phyloP scores from a whole-genome alignment of 371 early-diverging fungal species.

The Syncephalastrum sp. region DNA sequence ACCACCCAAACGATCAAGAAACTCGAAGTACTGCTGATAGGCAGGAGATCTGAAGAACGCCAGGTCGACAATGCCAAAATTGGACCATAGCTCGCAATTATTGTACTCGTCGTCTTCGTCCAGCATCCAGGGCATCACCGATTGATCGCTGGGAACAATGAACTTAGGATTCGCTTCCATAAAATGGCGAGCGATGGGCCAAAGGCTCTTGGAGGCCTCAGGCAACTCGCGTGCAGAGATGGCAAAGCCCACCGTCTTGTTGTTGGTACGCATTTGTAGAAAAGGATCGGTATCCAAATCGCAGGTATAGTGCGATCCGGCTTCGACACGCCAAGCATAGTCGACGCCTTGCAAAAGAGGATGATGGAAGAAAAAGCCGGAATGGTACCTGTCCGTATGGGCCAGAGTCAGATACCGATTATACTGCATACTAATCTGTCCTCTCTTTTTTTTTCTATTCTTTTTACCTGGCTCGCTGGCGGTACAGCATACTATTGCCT shows the following conservation, averaged over 20 bases:
- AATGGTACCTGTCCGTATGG: conserved; percentile 59
- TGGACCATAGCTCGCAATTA: conserved; percentile 80
- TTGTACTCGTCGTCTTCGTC: conserved; percentile 40
- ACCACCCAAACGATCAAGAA: conserved; percentile 81
- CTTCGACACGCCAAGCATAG: conserved; percentile 97
- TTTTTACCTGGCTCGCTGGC: conserved; percentile 19
- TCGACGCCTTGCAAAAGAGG: conserved; percentile 75
- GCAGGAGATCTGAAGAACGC: conserved; percentile 70
- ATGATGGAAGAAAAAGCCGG: conserved; percentile 88
- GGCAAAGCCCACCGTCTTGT: conserved; percentile 76
- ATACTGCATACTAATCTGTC: no score
- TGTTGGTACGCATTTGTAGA: conserved; percentile 69
- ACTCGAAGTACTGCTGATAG: conserved; percentile 78
- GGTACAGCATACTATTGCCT: conserved; percentile 21
- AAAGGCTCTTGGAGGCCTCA: conserved; percentile 80
- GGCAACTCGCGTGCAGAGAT: conserved; percentile 76
- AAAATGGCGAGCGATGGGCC: conserved; percentile 66
- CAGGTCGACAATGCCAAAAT: conserved; percentile 68
- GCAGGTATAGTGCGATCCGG: conserved; percentile 83
- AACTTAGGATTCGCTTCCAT: conserved; percentile 33
- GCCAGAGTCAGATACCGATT: no score
- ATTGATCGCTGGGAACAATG: conserved; percentile 15
- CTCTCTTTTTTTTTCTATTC: not conserved
- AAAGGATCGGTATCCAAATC: conserved; percentile 90
- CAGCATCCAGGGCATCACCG: conserved; percentile 32